phyloP scores from a whole-genome alignment of 2,329 filamentous ascomycete species.

The Botrytis aclada region DNA sequence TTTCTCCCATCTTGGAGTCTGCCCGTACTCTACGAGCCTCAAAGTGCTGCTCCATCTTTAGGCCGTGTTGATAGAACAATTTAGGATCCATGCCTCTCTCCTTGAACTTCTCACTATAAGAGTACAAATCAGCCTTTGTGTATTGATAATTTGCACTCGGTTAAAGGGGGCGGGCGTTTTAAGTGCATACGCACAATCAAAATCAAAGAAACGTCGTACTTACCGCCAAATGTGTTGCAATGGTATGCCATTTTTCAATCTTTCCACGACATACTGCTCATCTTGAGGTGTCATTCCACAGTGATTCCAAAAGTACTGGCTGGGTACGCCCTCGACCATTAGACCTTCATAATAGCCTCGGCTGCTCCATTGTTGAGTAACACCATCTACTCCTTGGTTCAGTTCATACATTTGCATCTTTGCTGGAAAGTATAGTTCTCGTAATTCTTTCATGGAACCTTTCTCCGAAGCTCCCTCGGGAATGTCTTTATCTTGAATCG shows the following conservation, averaged over 20 bases:
- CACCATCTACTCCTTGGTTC: constrained; percentile 1
- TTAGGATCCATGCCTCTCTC: constrained; percentile 1
- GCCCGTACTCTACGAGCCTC: neutral
- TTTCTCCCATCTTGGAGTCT: constrained; percentile 13
- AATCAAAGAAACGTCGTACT: neutral
- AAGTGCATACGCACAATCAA: neutral
- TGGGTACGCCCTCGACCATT: neutral
- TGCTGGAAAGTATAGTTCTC: constrained; percentile 12
- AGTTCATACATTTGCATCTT: constrained; percentile 15
- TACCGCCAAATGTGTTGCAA: constrained; percentile 17
- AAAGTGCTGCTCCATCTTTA: constrained; percentile 7
- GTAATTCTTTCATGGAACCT: neutral
- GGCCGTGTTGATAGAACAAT: constrained; percentile 5
- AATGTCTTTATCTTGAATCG: neutral
- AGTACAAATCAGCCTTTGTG: neutral
- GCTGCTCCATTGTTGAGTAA: constrained; percentile 11
- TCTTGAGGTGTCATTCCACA: constrained; percentile 16
- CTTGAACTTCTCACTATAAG: constrained; percentile 15
- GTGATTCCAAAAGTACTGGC: constrained; percentile 8
- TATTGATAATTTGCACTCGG: neutral
- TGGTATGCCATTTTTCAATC: constrained; percentile 8
- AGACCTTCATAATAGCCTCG: constrained; percentile 5
- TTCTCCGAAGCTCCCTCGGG: neutral
- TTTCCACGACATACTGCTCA: constrained; percentile 5
- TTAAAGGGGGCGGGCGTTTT: neutral